phyloP scores from a whole-genome alignment of 306 rosid species.

The Fragaria iinumae region DNA sequence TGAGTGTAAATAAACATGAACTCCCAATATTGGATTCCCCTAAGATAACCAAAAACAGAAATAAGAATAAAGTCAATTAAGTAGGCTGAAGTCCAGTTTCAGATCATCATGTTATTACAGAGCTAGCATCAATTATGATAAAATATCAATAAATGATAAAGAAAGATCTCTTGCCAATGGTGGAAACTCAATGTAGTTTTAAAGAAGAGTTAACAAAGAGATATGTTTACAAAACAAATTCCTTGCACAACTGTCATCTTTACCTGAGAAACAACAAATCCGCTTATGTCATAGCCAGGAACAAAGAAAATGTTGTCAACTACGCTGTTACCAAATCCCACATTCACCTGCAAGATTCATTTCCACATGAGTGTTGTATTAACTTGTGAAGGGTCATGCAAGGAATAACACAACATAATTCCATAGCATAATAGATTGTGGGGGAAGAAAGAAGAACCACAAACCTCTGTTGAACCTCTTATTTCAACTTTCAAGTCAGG shows the following conservation, averaged over 20 bases:
- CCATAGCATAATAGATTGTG: slow-evolving; percentile 18
- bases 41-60: slow-evolving; percentile 31
- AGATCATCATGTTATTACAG: neutral
- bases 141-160: neutral
- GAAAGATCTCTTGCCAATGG: neutral
- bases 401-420: slow-evolving; percentile 8
- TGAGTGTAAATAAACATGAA: slow-evolving; percentile 76
- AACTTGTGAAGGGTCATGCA: slow-evolving; percentile 20
- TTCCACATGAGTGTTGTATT: slow-evolving; percentile 22
- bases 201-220: neutral
- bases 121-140: neutral
- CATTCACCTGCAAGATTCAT: slow-evolving; percentile 66
- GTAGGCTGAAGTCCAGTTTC: neutral
- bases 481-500: slow-evolving; percentile 74
- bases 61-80: slow-evolving; percentile 14
- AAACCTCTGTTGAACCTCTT: slow-evolving; percentile 79
- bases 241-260: slow-evolving; percentile 4
- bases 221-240: slow-evolving; percentile 10
- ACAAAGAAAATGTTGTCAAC: slow-evolving; percentile 72
- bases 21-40: slow-evolving; percentile 98
- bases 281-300: slow-evolving; percentile 77
- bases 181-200: neutral
- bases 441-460: slow-evolving; percentile 25
- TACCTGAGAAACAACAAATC: slow-evolving; percentile 97
- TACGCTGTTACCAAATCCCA: slow-evolving; percentile 76